Conservation (phyloP, 73 alveolate species). For the Tetrahymena elliotti region DNA sequence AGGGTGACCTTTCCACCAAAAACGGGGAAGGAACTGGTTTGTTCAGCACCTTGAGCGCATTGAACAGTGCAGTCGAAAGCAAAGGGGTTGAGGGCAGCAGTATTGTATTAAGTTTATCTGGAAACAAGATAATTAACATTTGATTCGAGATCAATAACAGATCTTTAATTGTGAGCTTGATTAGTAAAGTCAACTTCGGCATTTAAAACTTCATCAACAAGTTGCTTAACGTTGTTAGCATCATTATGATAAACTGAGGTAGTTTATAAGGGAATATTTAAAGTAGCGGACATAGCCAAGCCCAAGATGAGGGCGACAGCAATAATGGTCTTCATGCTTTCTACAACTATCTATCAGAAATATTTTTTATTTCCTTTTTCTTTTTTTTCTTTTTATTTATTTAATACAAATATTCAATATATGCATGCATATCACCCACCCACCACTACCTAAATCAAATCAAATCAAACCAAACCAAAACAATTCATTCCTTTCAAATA, state of each 20-base stretch:
- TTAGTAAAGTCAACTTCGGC: background rate
- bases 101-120: background rate
- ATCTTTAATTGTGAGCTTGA: background rate
- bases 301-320: background rate
- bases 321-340: background rate
- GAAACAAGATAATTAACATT: background rate
- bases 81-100: background rate
- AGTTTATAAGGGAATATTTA: background rate
- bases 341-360: background rate
- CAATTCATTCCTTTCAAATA: background rate
- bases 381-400: background rate
- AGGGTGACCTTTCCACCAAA: background rate
- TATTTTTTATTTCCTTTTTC: background rate
- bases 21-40: background rate
- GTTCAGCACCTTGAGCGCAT: background rate
- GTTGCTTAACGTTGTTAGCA: background rate
- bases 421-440: background rate
- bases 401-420: background rate
- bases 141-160: background rate
- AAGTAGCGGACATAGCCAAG: background rate
- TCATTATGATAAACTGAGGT: background rate
- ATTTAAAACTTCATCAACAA: background rate
- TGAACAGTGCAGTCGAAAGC: background rate
- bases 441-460: background rate
- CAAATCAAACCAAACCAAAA: no score